Conservation (phyloP, 768 basidiomycete species). For the Pulveroboletus sp. region DNA sequence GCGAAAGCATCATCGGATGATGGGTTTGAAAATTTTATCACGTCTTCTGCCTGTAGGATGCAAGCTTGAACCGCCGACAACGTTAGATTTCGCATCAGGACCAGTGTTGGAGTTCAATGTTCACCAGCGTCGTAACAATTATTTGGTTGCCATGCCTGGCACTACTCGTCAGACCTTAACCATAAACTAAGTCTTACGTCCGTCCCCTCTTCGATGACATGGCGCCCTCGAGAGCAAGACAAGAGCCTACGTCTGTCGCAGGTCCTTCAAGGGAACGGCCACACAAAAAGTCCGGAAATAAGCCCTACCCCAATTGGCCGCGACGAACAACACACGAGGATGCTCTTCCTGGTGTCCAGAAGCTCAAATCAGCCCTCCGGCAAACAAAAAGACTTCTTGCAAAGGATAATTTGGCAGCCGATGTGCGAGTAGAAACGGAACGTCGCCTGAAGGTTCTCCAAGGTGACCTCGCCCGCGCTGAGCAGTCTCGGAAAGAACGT, state of each 20-base stretch:
- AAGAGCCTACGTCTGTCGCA: not conserved
- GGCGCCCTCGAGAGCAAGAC: constrained; percentile 17
- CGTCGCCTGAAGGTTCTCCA: constrained; percentile 72
- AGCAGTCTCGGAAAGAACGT: constrained; percentile 62
- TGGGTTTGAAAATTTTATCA: constrained; percentile 10
- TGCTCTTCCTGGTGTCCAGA: constrained; percentile 65
- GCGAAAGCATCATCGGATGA: constrained; percentile 22
- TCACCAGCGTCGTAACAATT: not conserved
- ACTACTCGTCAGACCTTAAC: constrained; percentile 15
- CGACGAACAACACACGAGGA: constrained; percentile 11
- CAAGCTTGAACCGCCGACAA: constrained; percentile 32
- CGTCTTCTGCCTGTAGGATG: constrained; percentile 13
- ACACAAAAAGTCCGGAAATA: constrained; percentile 10
- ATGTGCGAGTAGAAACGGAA: constrained; percentile 78
- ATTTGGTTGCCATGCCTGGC: no score
- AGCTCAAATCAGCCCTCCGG: constrained; percentile 78
- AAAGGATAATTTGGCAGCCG: constrained; percentile 82
- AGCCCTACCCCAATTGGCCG: constrained; percentile 12
- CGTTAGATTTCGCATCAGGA: constrained; percentile 53
- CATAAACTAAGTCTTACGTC: not conserved
- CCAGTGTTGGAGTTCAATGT: not conserved
- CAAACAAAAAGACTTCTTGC: constrained; percentile 80
- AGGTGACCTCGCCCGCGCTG: constrained; percentile 62
- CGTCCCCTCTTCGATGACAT: constrained; percentile 2
- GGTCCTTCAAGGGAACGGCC: constrained; percentile 14